Percentiles rank a stretch among this genome's conserved stretches.
Evolutionary conservation across 805 yeast species (phyloP).

Genomic region (Wickerhamomyces xylosicus): DNA sequence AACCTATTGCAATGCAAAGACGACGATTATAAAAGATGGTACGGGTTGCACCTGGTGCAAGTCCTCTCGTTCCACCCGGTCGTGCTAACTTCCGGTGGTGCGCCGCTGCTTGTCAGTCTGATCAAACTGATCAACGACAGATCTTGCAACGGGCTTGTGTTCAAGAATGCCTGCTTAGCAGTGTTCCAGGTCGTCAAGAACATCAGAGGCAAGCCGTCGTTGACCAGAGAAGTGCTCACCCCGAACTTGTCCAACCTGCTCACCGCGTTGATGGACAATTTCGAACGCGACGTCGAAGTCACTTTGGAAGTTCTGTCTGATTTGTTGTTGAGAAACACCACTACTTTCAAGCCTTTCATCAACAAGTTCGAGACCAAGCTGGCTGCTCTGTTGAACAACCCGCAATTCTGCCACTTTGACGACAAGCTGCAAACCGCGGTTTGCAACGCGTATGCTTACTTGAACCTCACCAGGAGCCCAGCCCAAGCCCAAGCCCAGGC

Average conservation of each 20-base stretch:
- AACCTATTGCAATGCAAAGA: constrained; percentile 23
- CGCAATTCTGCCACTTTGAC: constrained; percentile 30
- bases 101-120: constrained; percentile 24
- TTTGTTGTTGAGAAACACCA: constrained; percentile 49
- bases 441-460: constrained; percentile 41
- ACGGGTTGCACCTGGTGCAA: constrained; percentile 24
- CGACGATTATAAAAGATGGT: constrained; percentile 24
- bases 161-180: constrained; percentile 22
- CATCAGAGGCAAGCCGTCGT: constrained; percentile 71
- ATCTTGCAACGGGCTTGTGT: constrained; percentile 21
- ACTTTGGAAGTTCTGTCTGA: constrained; percentile 30
- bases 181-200: constrained; percentile 23
- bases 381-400: constrained; percentile 22
- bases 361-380: constrained; percentile 45
- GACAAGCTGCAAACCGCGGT: constrained; percentile 28
- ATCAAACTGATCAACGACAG: constrained; percentile 24
- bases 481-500: constrained; percentile 38
- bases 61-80: constrained; percentile 16
- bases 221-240: constrained; percentile 75
- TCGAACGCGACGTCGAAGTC: constrained; percentile 23
- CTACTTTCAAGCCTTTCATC: constrained; percentile 75
- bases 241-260: constrained; percentile 65
- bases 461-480: constrained; percentile 38
- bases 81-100: constrained; percentile 26
- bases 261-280: constrained; percentile 36